phyloP scores from a whole-genome alignment of 306 rosid species.

The Sechiopsis laciniata region DNA sequence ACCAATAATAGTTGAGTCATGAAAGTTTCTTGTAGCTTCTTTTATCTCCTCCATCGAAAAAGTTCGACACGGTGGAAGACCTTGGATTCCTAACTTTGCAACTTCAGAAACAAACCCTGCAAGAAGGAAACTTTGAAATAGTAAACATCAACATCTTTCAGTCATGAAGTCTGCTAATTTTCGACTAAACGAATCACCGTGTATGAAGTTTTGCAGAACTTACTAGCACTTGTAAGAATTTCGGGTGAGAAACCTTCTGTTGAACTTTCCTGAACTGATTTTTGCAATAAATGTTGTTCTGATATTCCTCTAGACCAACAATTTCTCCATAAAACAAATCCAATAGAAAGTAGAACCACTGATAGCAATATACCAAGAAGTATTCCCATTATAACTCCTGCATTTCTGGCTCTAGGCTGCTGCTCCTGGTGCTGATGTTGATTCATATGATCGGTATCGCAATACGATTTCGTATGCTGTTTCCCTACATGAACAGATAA shows the following conservation, averaged over 20 bases:
- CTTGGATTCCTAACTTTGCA: constrained; percentile 50
- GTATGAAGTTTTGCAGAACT: constrained; percentile 26
- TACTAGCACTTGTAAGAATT: constrained; percentile 72
- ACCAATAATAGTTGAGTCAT: constrained; percentile 55
- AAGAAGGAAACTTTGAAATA: constrained; percentile 14
- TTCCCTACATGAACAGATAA: constrained; percentile 39
- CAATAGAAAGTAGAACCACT: constrained; percentile 44
- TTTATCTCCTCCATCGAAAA: constrained; percentile 70
- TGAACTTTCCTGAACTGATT: constrained; percentile 58
- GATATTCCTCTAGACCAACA: constrained; percentile 42
- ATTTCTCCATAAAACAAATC: constrained; percentile 37
- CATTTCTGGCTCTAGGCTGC: constrained; percentile 25
- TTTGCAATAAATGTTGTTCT: constrained; percentile 64
- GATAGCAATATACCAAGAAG: constrained; percentile 25
- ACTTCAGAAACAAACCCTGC: constrained; percentile 70
- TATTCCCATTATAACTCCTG: constrained; percentile 50
- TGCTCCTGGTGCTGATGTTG: constrained; percentile 31
- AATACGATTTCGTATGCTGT: constrained; percentile 61
- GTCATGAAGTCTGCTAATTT: neutral
- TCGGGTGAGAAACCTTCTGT: constrained; percentile 57
- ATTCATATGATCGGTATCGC: constrained; percentile 35
- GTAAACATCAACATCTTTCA: neutral
- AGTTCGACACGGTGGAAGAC: constrained; percentile 45
- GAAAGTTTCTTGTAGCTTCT: constrained; percentile 73
- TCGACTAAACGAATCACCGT: neutral